These are phyloP conservation scores for Sambucus nigra DNA, from an alignment of 129 eudicot species.

Conservation along the genomic window DNA sequence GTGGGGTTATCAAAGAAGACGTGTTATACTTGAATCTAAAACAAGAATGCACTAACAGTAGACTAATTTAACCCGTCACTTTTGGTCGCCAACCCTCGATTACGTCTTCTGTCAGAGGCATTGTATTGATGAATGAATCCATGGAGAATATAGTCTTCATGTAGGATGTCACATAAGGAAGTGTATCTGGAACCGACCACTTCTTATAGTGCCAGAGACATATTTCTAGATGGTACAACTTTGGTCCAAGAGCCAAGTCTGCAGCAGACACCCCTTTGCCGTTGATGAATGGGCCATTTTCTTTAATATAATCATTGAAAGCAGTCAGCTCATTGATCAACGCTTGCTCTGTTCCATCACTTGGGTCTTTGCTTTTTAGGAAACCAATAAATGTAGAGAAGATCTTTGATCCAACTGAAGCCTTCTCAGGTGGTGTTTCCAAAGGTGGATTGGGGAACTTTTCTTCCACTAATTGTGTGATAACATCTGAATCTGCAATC, in stretches of 20 bases:
- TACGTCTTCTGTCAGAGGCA: conserved; percentile 60
- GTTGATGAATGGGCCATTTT: conserved; percentile 82
- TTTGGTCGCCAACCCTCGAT: conserved; percentile 93
- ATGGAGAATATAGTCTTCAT: conserved; percentile 59
- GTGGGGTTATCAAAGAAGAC: too few relatives aligned
- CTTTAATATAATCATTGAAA: conserved; percentile 63
- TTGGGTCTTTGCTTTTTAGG: conserved; percentile 87
- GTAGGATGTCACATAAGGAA: conserved; percentile 58
- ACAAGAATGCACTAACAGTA: too few relatives aligned
- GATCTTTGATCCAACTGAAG: conserved; percentile 84
- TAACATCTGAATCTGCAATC: conserved; percentile 96
- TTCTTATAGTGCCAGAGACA: conserved; percentile 83
- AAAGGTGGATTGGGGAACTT: conserved; percentile 77
- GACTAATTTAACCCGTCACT: conserved; percentile 49
- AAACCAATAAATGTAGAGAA: conserved; percentile 75
- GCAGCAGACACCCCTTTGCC: conserved; percentile 78
- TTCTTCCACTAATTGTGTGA: conserved; percentile 72
- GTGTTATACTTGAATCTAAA: too few relatives aligned
- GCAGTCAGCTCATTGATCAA: conserved; percentile 59
- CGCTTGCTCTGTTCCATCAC: conserved; percentile 91
- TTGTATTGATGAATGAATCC: conserved; percentile 78
- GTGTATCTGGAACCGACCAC: conserved; percentile 89
- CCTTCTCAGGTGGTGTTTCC: conserved; percentile 84
- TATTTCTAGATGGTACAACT: conserved; percentile 80
- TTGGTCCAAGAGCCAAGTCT: conserved; percentile 89